Evolutionary conservation across 148 eudicot species (phyloP).

Genomic region (Rhododendron williamsianum): DNA sequence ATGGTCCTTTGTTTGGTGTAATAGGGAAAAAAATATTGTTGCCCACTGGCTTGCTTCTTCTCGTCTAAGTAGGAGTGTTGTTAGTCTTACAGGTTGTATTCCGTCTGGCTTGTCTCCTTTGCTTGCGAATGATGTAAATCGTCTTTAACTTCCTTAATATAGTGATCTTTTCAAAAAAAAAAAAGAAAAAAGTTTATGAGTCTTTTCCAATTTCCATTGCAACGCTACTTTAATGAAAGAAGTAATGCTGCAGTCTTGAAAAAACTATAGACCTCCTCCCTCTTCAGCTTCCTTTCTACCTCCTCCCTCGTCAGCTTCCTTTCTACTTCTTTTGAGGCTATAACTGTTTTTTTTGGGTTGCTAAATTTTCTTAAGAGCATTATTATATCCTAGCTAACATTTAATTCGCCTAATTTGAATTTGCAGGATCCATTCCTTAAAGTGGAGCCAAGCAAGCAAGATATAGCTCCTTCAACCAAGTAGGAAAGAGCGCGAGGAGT

Average conservation of each 20-base stretch:
- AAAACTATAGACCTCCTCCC: not conserved
- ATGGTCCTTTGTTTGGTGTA: too few species aligned
- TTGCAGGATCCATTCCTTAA: slow-evolving; percentile 38
- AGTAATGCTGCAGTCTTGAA: not conserved
- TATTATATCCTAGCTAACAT: not conserved
- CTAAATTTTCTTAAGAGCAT: not conserved
- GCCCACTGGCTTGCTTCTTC: too few species aligned
- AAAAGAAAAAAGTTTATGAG: too few species aligned
- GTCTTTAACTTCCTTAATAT: too few species aligned
- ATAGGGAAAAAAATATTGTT: too few species aligned
- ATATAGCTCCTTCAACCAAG: slow-evolving; percentile 29
- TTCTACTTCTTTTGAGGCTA: not conserved
- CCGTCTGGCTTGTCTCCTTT: too few species aligned
- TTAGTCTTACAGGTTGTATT: too few species aligned
- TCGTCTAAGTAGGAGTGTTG: too few species aligned
- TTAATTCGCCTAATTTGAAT: not conserved
- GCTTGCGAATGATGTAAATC: too few species aligned
- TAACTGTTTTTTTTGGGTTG: too few species aligned
- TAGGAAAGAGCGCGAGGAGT: not conserved
- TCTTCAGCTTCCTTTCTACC: not conserved
- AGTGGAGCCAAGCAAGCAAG: slow-evolving; percentile 25
- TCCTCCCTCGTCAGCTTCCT: not conserved
- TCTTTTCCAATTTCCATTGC: not conserved
- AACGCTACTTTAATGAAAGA: not conserved
- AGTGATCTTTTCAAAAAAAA: too few species aligned